Evolutionary conservation across 768 basidiomycete genomes (phyloP).

Genomic region (Chlorophyllum brunneum): DNA sequence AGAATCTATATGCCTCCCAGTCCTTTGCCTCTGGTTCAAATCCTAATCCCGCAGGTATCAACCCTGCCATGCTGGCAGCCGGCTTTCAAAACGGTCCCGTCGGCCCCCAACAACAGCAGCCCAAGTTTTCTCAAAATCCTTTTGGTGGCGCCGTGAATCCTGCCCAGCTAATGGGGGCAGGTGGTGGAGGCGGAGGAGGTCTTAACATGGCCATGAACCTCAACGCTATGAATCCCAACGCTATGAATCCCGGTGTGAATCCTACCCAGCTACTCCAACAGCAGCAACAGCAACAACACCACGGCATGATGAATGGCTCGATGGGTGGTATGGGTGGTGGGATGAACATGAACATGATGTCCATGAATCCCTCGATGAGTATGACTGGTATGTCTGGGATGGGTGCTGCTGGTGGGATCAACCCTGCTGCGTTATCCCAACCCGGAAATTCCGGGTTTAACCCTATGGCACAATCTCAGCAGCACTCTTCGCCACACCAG

Average conservation of each 20-base stretch:
- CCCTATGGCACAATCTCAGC: conserved; percentile 12
- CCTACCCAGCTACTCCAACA: conserved; percentile 10
- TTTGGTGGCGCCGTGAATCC: conserved; percentile 12
- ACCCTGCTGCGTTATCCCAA: conserved; percentile 10
- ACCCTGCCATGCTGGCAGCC: conserved; percentile 12
- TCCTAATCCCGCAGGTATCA: conserved; percentile 9
- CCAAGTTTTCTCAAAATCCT: conserved; percentile 5
- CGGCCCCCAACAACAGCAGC: conserved; percentile 7
- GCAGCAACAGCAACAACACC: conserved; percentile 8
- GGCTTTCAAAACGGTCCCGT: conserved; percentile 9
- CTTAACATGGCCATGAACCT: conserved; percentile 10
- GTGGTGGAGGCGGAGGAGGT: conserved; percentile 7
- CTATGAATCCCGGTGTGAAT: conserved; percentile 5
- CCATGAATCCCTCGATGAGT: conserved; percentile 5
- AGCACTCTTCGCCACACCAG: conserved; percentile 19
- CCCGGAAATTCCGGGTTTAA: conserved; percentile 13
- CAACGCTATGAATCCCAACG: conserved; percentile 6
- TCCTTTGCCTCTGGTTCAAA: conserved; percentile 7
- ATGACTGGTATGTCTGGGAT: conserved; percentile 6
- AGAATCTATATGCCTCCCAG: conserved; percentile 9
- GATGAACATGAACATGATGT: conserved; percentile 12
- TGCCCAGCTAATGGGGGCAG: conserved; percentile 10
- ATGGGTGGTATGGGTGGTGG: conserved; percentile 7
- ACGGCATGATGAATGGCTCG: conserved; percentile 10
- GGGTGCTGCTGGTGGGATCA: conserved; percentile 5